Evolutionary conservation across 2,329 filamentous ascomycete species (phyloP).

Genomic region (Hypoxylon sp.): DNA sequence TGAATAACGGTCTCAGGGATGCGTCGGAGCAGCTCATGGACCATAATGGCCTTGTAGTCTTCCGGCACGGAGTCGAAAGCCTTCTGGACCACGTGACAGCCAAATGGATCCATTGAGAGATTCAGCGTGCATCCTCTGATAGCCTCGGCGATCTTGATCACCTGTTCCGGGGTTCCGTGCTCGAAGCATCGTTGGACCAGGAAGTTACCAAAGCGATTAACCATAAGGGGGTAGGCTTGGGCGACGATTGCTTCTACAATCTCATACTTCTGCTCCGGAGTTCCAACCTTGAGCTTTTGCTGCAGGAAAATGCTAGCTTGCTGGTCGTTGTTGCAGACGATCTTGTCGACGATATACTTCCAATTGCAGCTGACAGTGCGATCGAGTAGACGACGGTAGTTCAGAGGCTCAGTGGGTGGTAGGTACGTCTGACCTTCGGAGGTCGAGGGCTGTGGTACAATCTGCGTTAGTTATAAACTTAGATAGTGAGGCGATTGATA

Average conservation of each 20-base stretch:
- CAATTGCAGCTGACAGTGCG: constrained; percentile 98
- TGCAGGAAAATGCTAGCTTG: constrained; percentile 99
- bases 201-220: constrained; percentile 99
- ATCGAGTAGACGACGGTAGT: constrained; percentile 95
- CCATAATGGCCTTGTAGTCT: constrained; percentile 98
- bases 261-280: constrained; percentile 94
- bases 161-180: constrained; percentile 93
- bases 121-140: constrained; percentile 95
- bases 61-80: constrained; percentile 98
- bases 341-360: constrained; percentile 99
- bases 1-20: constrained; percentile 99
- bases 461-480: constrained; percentile 47
- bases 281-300: constrained; percentile 98
- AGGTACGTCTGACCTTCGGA: constrained; percentile 82
- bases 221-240: constrained; percentile 95
- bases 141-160: constrained; percentile 92
- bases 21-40: constrained; percentile 93
- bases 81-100: constrained; percentile 98
- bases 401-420: constrained; percentile 89
- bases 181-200: constrained; percentile 99
- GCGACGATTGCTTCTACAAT: constrained; percentile 97
- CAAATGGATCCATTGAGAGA: constrained; percentile 98
- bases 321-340: constrained; percentile 98
- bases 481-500: constrained; percentile 24
- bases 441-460: constrained; percentile 59